Percentiles rank a stretch among this genome's conserved stretches.
These are phyloP conservation scores for Ustilago xerochloae DNA, from an alignment of 1,284 basidiomycete genomes.

Conservation along the genomic window DNA sequence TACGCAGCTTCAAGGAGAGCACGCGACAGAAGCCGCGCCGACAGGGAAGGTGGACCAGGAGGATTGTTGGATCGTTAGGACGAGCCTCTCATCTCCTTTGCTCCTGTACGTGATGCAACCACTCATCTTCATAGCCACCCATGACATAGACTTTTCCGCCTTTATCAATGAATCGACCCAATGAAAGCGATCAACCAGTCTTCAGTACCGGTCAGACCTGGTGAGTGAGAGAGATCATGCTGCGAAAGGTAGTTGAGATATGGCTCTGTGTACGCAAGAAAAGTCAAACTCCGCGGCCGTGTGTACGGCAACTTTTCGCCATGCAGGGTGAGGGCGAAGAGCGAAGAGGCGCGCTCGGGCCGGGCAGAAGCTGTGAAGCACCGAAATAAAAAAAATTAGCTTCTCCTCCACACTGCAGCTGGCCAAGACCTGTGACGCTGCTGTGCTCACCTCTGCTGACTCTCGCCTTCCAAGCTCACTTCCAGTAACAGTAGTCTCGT, in stretches of 20 bases:
- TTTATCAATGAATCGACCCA: no score
- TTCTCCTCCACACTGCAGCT: not conserved
- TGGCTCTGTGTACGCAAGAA: no score
- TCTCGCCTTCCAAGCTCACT: not conserved
- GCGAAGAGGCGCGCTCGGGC: constrained; percentile 4
- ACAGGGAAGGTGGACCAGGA: constrained; percentile 22
- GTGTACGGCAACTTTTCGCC: not conserved
- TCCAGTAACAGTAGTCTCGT: no score
- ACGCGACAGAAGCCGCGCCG: constrained; percentile 46
- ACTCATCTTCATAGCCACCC: no score
- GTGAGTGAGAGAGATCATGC: no score
- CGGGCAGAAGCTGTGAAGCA: not conserved
- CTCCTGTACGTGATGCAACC: not conserved
- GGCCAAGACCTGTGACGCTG: not conserved
- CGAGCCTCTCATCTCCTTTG: no score
- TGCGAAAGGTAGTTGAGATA: no score
- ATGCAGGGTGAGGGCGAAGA: constrained; percentile 2
- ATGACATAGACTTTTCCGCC: no score
- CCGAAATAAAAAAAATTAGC: not conserved
- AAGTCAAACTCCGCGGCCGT: not conserved
- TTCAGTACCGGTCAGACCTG: no score
- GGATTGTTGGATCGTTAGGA: constrained; percentile 32
- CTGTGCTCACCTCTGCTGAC: not conserved
- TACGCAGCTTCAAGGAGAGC: constrained; percentile 59
- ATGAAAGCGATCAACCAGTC: no score